Percentiles rank a stretch among this genome's conserved stretches.
Evolutionary conservation across 495 filamentous ascomycete species (phyloP).

Genomic region (Durotheca rogersii): DNA sequence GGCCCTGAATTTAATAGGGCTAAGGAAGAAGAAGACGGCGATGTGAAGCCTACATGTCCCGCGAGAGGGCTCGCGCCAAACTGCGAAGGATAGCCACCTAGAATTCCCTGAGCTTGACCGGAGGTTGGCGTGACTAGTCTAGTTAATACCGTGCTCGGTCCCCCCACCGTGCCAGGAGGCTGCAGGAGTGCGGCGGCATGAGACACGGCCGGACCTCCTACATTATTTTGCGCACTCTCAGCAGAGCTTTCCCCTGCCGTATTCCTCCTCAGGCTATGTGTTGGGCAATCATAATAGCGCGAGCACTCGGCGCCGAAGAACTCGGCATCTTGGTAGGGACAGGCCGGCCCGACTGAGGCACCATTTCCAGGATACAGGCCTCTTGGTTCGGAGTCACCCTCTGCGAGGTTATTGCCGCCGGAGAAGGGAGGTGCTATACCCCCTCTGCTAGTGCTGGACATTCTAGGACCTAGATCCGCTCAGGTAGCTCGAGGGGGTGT

Average conservation of each 20-base stretch:
- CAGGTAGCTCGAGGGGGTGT: constrained; percentile 5
- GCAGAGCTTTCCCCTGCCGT: not conserved
- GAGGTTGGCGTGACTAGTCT: not conserved
- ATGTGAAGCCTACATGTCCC: not conserved
- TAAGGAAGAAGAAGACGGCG: too few species aligned
- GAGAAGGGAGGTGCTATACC: not conserved
- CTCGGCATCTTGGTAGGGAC: constrained; percentile 37
- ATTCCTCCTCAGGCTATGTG: constrained; percentile 37
- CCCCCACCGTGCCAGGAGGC: not conserved
- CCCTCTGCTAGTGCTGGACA: constrained; percentile 10
- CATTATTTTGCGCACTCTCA: not conserved
- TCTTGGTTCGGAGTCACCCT: constrained; percentile 19
- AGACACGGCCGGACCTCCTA: not conserved
- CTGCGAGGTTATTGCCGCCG: not conserved
- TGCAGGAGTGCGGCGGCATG: not conserved
- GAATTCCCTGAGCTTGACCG: not conserved
- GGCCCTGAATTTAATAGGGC: not conserved
- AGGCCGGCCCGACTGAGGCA: constrained; percentile 15
- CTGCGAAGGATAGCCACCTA: not conserved
- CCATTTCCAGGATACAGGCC: constrained; percentile 11
- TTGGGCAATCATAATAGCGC: constrained; percentile 48
- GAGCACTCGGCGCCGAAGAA: constrained; percentile 44
- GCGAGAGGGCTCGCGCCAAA: not conserved
- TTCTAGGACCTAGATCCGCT: constrained; percentile 13
- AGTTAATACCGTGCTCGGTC: not conserved